phyloP scores from a whole-genome alignment of 352 stramenopile genomes.

The Nothophytophthora sp. region DNA sequence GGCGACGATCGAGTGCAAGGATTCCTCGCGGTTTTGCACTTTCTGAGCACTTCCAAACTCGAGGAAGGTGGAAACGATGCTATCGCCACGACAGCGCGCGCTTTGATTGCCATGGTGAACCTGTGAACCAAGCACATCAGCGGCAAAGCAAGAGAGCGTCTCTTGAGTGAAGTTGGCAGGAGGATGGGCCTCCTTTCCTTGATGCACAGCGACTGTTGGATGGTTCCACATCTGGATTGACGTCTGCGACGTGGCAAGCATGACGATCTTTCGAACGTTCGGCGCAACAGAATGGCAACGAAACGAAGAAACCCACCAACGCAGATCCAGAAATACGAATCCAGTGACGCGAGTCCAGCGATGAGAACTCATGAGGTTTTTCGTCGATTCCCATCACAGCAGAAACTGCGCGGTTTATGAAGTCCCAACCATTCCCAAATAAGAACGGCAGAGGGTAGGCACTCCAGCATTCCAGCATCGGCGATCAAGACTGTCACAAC shows the following conservation, averaged over 20 bases:
- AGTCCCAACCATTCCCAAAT: not conserved
- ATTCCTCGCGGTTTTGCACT: constrained; percentile 57
- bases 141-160: not conserved
- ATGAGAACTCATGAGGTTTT: not conserved
- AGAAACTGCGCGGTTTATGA: not conserved
- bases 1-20: constrained; percentile 52
- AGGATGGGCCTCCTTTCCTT: not conserved
- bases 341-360: not conserved
- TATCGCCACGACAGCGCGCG: constrained; percentile 48
- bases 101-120: constrained; percentile 38
- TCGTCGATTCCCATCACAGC: not conserved
- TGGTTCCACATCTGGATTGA: not conserved
- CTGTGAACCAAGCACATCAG: not conserved
- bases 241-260: too few relatives aligned
- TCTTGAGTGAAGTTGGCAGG: not conserved
- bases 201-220: not conserved
- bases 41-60: constrained; percentile 39
- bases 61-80: constrained; percentile 37
- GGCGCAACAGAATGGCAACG: not conserved
- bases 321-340: too few relatives aligned
- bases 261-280: too few relatives aligned
- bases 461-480: too few relatives aligned
- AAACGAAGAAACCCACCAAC: too few relatives aligned
- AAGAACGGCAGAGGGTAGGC: too few relatives aligned
- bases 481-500: too few relatives aligned